Percentiles rank a stretch among this genome's conserved stretches.
Conservation (phyloP, 257 asterid species). For the Nemophila menziesii region DNA sequence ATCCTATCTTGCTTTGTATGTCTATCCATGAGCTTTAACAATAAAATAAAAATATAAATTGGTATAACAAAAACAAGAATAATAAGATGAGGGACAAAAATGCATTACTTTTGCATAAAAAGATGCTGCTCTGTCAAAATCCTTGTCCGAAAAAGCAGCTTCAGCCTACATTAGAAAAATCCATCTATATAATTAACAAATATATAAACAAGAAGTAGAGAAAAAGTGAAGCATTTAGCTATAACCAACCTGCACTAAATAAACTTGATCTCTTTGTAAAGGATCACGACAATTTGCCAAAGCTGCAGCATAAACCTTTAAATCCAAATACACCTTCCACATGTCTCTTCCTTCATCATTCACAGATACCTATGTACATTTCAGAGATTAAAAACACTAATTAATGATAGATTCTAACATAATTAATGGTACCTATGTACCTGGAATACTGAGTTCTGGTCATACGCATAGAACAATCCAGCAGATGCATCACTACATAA, state of each 20-base stretch:
- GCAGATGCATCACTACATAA: conserved; percentile 98
- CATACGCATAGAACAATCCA: conserved; percentile 93
- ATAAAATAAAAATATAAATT: too few species aligned
- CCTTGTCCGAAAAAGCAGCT: conserved; percentile 76
- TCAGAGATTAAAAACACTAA: conserved; percentile 5
- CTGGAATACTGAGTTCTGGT: conserved; percentile 90
- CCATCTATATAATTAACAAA: conserved; percentile 12
- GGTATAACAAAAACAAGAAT: neutral
- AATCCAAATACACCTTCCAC: conserved; percentile 97
- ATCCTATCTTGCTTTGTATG: neutral
- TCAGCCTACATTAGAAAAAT: conserved; percentile 67
- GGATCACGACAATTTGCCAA: conserved; percentile 87
- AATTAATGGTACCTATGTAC: conserved; percentile 27
- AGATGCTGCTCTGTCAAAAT: conserved; percentile 88
- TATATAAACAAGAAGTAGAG: neutral
- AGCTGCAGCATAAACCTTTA: conserved; percentile 82
- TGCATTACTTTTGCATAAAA: conserved; percentile 73
- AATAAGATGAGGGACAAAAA: conserved; percentile 1
- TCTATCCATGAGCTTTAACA: neutral
- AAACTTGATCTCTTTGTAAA: conserved; percentile 93
- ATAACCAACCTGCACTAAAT: conserved; percentile 89
- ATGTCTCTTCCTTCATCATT: conserved; percentile 93
- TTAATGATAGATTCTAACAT: conserved; percentile 5
- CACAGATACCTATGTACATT: conserved; percentile 60
- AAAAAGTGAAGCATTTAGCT: neutral